phyloP scores from a whole-genome alignment of 306 rosid species.

The Dryas octopetala region DNA sequence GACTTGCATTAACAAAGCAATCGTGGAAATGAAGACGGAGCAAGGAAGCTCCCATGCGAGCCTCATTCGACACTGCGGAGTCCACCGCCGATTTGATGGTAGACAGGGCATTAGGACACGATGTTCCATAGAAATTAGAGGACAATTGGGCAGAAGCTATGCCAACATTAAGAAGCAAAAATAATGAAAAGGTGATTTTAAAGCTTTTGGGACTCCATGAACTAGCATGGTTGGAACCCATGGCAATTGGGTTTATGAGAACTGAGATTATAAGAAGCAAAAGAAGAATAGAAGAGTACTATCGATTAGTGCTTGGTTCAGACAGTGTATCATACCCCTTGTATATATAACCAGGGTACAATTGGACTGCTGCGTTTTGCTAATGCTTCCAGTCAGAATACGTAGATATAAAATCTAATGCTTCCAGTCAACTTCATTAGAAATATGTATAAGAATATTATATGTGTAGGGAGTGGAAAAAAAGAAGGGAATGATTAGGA shows the following conservation, averaged over 20 bases:
- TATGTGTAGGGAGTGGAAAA: neutral
- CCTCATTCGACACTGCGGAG: slow-evolving; percentile 47
- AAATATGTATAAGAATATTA: neutral
- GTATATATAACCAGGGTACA: neutral
- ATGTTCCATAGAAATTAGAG: slow-evolving; percentile 39
- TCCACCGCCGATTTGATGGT: slow-evolving; percentile 40
- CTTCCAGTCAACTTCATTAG: neutral
- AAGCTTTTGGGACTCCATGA: neutral
- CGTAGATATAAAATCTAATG: no score
- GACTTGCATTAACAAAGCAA: slow-evolving; percentile 81
- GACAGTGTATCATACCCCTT: neutral
- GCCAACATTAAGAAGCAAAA: slow-evolving; percentile 11
- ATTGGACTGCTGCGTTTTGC: neutral
- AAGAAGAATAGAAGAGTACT: neutral
- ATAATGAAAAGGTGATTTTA: slow-evolving; percentile 1
- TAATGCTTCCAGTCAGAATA: neutral
- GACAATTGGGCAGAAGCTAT: slow-evolving; percentile 55
- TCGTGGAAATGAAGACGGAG: slow-evolving; percentile 91
- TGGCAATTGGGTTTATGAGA: neutral
- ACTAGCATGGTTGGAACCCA: neutral
- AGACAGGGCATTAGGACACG: slow-evolving; percentile 60
- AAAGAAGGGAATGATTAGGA: neutral
- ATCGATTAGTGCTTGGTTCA: neutral
- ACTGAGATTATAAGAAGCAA: neutral
- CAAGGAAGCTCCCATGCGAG: slow-evolving; percentile 82